phyloP scores from a whole-genome alignment of 257 asterid genomes.

The Petunia axillaris region DNA sequence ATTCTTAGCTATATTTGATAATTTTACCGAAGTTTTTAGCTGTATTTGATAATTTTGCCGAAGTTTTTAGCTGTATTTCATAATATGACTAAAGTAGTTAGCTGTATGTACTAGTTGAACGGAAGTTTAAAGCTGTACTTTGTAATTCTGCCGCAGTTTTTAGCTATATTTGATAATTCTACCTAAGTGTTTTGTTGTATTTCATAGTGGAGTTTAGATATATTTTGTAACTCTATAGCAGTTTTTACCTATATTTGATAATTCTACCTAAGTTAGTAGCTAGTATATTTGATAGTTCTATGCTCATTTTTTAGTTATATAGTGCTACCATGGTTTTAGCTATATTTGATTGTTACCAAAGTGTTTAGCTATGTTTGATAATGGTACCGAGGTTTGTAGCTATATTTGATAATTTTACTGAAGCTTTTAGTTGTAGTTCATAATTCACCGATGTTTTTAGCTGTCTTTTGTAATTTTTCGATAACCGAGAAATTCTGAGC shows the following conservation, averaged over 20 bases:
- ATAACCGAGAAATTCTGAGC: too few relatives aligned
- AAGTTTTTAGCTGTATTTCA: too few relatives aligned
- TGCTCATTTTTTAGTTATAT: background rate
- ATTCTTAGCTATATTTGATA: background rate
- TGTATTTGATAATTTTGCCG: background rate
- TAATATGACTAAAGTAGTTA: too few relatives aligned
- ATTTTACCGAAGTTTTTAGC: background rate
- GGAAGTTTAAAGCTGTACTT: too few relatives aligned
- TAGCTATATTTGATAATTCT: background rate
- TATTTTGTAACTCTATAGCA: too few relatives aligned
- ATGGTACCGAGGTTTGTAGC: background rate
- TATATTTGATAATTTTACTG: background rate
- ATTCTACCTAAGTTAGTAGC: background rate
- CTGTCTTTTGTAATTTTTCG: too few relatives aligned
- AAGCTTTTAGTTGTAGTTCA: too few relatives aligned
- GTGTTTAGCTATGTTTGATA: background rate
- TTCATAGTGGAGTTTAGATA: too few relatives aligned
- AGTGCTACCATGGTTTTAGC: background rate
- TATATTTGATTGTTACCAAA: background rate
- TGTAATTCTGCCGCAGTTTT: background rate
- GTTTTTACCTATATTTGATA: too few relatives aligned
- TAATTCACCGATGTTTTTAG: too few relatives aligned
- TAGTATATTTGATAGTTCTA: background rate
- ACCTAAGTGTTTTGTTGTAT: too few relatives aligned
- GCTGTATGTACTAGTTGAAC: too few relatives aligned